Conservation (phyloP, 352 stramenopile genomes). For the Achlya hypogyna region DNA sequence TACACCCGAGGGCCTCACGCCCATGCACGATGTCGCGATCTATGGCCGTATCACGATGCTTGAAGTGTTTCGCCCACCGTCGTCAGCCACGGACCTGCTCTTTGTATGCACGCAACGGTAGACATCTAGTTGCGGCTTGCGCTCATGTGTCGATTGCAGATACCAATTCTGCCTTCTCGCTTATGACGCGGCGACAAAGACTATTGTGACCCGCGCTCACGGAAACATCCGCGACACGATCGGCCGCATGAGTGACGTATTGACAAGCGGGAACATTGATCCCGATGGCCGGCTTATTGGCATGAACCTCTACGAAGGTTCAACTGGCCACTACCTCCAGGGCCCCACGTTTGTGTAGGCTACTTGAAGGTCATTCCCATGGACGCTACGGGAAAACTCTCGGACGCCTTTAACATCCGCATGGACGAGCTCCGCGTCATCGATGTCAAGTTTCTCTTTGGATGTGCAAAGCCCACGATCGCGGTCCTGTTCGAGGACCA, state of each 20-base stretch:
- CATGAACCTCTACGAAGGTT: slow-evolving; percentile 86
- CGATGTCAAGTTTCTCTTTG: slow-evolving; percentile 90
- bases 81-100: slow-evolving; percentile 74
- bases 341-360: slow-evolving; percentile 20
- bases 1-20: slow-evolving; percentile 75
- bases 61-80: slow-evolving; percentile 66
- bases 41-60: slow-evolving; percentile 86
- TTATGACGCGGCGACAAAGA: slow-evolving; percentile 57
- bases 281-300: slow-evolving; percentile 77
- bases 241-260: slow-evolving; percentile 79
- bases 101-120: slow-evolving; percentile 85
- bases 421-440: slow-evolving; percentile 89
- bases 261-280: slow-evolving; percentile 84
- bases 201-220: slow-evolving; percentile 79
- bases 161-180: slow-evolving; percentile 81
- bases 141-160: not conserved
- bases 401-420: slow-evolving; percentile 88
- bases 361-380: slow-evolving; percentile 89
- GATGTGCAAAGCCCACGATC: slow-evolving; percentile 82
- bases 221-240: slow-evolving; percentile 81
- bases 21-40: slow-evolving; percentile 76
- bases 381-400: slow-evolving; percentile 64
- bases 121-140: not conserved
- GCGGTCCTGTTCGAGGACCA: slow-evolving; percentile 90
- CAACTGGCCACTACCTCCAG: not conserved